Evolutionary conservation across 2,329 filamentous ascomycete genomes (phyloP).

Genomic region (Colletotrichum sp.): DNA sequence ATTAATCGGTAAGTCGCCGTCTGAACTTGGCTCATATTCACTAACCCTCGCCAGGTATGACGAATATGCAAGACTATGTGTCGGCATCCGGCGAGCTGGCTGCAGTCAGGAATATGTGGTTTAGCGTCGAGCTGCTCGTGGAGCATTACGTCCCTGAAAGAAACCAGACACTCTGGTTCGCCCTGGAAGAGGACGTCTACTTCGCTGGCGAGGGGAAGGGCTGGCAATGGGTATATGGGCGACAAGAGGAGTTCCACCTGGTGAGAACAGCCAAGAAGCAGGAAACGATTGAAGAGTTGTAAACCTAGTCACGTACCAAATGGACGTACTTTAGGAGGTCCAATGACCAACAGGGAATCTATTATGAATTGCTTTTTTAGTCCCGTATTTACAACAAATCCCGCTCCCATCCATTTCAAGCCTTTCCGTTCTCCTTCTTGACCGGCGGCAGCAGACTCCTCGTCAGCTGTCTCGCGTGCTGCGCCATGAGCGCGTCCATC

Average conservation of each 20-base stretch:
- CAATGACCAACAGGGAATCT: neutral
- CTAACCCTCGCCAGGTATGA: constrained; percentile 44
- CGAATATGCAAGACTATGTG: constrained; percentile 53
- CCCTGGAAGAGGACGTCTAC: constrained; percentile 56
- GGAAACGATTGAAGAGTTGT: constrained; percentile 3
- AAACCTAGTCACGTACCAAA: neutral
- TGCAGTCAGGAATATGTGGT: constrained; percentile 49
- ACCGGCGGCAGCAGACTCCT: constrained; percentile 20
- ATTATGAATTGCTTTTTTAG: constrained; percentile 13
- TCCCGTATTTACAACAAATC: constrained; percentile 13
- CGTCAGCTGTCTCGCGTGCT: constrained; percentile 63
- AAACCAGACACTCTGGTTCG: constrained; percentile 49
- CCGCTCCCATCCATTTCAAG: neutral
- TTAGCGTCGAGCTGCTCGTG: constrained; percentile 55
- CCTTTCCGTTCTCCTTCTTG: constrained; percentile 13
- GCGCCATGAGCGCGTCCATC: constrained; percentile 85
- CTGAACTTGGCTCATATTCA: neutral
- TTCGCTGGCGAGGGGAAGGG: constrained; percentile 40
- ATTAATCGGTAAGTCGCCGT: constrained; percentile 43
- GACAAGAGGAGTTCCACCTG: constrained; percentile 50
- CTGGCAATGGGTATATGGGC: constrained; percentile 56
- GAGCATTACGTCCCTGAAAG: constrained; percentile 51
- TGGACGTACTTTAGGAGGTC: neutral
- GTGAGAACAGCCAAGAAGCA: constrained; percentile 24
- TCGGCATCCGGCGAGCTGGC: constrained; percentile 51